Conservation (phyloP, 2,329 filamentous ascomycete species). For the Neospermospora avenae region DNA sequence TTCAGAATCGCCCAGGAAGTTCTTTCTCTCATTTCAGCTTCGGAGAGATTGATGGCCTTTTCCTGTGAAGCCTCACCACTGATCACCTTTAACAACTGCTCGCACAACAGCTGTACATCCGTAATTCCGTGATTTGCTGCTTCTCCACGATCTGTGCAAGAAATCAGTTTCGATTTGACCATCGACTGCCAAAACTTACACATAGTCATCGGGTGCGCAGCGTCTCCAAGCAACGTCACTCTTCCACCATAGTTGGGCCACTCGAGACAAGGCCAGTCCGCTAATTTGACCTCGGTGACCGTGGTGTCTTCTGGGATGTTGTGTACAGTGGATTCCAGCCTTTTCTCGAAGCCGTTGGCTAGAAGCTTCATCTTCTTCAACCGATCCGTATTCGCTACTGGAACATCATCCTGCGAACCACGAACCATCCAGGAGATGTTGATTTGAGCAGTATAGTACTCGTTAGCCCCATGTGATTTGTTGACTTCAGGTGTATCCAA, state of each 20-base stretch:
- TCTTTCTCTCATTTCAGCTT: conserved; percentile 43
- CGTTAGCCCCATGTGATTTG: conserved; percentile 10
- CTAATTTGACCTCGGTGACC: conserved; percentile 44
- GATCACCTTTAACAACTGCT: conserved; percentile 24
- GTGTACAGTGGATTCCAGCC: conserved; percentile 44
- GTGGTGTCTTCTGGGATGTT: conserved; percentile 41
- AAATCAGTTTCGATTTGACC: not conserved
- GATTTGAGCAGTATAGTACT: conserved; percentile 21
- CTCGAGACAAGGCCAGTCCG: conserved; percentile 45
- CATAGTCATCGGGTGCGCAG: conserved; percentile 58
- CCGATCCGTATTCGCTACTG: conserved; percentile 39
- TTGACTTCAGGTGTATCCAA: conserved; percentile 22
- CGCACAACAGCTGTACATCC: conserved; percentile 46
- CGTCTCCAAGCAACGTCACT: conserved; percentile 50
- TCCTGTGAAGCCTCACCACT: conserved; percentile 17
- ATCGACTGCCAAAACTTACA: conserved; percentile 40
- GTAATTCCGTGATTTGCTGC: conserved; percentile 55
- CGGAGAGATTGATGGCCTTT: conserved; percentile 36
- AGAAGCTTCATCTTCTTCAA: conserved; percentile 43
- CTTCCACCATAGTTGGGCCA: conserved; percentile 38
- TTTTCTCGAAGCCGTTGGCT: conserved; percentile 46
- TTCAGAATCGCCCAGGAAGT: conserved; percentile 46
- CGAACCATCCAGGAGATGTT: conserved; percentile 44
- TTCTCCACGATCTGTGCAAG: conserved; percentile 49
- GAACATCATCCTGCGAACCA: conserved; percentile 38